phyloP scores from a whole-genome alignment of 495 filamentous ascomycete genomes.

The Zalerion maritima region DNA sequence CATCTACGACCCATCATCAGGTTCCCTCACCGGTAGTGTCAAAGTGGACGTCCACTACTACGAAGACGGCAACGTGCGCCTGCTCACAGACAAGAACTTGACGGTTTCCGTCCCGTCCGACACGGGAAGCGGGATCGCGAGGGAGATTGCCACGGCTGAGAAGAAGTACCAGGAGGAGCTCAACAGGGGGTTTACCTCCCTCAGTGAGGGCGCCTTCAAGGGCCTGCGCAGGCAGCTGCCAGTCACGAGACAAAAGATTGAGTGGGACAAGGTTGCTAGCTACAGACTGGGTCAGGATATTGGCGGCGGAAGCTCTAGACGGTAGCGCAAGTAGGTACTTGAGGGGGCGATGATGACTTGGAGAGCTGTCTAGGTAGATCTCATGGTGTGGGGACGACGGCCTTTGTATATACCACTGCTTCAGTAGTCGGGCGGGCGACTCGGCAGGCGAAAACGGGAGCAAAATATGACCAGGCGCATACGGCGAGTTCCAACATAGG shows the following conservation, averaged over 20 bases:
- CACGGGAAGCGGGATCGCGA: conserved; percentile 52
- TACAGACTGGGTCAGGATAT: conserved; percentile 73
- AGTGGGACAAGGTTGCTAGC: conserved; percentile 98
- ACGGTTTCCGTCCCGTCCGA: conserved; percentile 39
- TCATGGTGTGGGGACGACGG: too few species aligned
- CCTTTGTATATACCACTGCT: too few species aligned
- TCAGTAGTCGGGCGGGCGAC: too few species aligned
- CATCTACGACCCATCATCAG: conserved; percentile 51
- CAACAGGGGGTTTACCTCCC: conserved; percentile 70
- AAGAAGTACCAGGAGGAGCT: conserved; percentile 93
- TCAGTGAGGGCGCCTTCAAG: conserved; percentile 94
- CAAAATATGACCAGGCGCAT: too few species aligned
- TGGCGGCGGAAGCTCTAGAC: conserved; percentile 37
- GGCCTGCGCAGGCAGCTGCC: conserved; percentile 80
- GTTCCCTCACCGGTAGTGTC: conserved; percentile 47
- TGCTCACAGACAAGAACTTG: conserved; percentile 70
- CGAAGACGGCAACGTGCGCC: conserved; percentile 94
- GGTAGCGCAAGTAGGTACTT: too few species aligned
- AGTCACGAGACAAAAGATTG: conserved; percentile 94
- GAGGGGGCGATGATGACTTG: conserved; percentile 21
- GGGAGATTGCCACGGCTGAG: conserved; percentile 63
- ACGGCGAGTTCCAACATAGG: too few species aligned
- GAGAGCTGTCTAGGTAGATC: background rate
- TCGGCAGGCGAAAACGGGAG: too few species aligned
- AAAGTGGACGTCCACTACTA: conserved; percentile 97